phyloP scores from a whole-genome alignment of 352 stramenopile genomes.

The Peronosclerospora sorghi region DNA sequence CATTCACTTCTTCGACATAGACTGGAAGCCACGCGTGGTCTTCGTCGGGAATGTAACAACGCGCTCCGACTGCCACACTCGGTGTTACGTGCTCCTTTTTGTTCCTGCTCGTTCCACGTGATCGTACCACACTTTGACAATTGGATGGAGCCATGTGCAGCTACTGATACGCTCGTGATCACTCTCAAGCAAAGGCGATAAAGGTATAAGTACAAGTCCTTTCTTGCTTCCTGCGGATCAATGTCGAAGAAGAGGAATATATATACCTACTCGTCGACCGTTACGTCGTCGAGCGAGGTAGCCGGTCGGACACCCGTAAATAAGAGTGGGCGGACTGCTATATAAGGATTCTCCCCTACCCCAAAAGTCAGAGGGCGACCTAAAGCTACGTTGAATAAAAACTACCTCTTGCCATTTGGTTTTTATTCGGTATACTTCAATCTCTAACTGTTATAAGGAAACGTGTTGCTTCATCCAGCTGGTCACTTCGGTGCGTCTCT shows the following conservation, averaged over 20 bases:
- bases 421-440: no score
- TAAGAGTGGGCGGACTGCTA: background rate
- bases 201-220: no score
- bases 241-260: slow-evolving; percentile 22
- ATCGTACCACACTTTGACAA: slow-evolving; percentile 7
- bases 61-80: slow-evolving; percentile 41
- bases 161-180: background rate
- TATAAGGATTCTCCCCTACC: slow-evolving; percentile 11
- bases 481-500: no score
- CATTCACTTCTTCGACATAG: slow-evolving; percentile 51
- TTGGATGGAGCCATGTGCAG: slow-evolving; percentile 13
- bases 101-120: background rate
- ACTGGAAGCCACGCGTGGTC: slow-evolving; percentile 59
- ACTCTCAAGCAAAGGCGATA: background rate
- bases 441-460: no score
- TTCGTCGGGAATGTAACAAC: slow-evolving; percentile 68
- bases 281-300: slow-evolving; percentile 16
- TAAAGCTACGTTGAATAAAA: slow-evolving; percentile 8
- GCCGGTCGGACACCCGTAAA: slow-evolving; percentile 11
- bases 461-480: background rate
- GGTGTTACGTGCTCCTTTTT: slow-evolving; percentile 10
- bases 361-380: slow-evolving; percentile 20
- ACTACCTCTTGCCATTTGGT: no score
- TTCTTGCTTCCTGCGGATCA: slow-evolving; percentile 1
- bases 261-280: slow-evolving; percentile 10